A percentile compares a stretch with the other conserved stretches of the same genome.
These are phyloP conservation scores for Phytopythium oedochilum DNA, from an alignment of 352 stramenopile genomes.

Conservation along the genomic window DNA sequence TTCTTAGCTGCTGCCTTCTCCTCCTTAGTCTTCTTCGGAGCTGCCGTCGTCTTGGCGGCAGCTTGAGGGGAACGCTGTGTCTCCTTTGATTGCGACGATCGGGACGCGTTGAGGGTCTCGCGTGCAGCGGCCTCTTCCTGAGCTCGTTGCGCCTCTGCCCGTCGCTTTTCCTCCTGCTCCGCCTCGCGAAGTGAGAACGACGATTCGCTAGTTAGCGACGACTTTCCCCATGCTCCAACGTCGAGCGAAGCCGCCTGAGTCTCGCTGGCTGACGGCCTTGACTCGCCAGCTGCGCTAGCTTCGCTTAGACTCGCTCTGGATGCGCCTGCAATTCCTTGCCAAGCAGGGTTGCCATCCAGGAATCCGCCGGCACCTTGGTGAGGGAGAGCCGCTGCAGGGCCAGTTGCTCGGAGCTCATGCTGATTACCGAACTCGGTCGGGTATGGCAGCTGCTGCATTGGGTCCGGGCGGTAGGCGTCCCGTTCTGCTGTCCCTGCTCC, in stretches of 20 bases:
- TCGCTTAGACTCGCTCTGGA: neutral
- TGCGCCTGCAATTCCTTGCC: neutral
- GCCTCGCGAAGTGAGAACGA: slow-evolving; percentile 33
- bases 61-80: neutral
- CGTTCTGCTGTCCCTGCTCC: slow-evolving; percentile 14
- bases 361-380: slow-evolving; percentile 24
- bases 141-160: slow-evolving; percentile 5
- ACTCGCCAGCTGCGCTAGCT: neutral
- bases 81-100: slow-evolving; percentile 1
- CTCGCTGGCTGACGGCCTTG: neutral
- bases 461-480: slow-evolving; percentile 25
- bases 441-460: slow-evolving; percentile 47
- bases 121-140: neutral
- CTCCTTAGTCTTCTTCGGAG: slow-evolving; percentile 12
- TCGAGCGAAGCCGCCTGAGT: neutral
- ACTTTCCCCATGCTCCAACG: neutral
- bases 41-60: slow-evolving; percentile 8
- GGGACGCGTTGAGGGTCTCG: slow-evolving; percentile 1
- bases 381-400: slow-evolving; percentile 6
- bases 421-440: slow-evolving; percentile 44
- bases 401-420: slow-evolving; percentile 26
- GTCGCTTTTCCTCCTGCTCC: slow-evolving; percentile 41
- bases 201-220: neutral
- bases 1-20: slow-evolving; percentile 10
- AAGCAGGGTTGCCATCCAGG: slow-evolving; percentile 13